Base-by-base conservation (phyloP, 2,329 filamentous ascomycete species). In the Rhexocercosporidium sp. region DNA sequence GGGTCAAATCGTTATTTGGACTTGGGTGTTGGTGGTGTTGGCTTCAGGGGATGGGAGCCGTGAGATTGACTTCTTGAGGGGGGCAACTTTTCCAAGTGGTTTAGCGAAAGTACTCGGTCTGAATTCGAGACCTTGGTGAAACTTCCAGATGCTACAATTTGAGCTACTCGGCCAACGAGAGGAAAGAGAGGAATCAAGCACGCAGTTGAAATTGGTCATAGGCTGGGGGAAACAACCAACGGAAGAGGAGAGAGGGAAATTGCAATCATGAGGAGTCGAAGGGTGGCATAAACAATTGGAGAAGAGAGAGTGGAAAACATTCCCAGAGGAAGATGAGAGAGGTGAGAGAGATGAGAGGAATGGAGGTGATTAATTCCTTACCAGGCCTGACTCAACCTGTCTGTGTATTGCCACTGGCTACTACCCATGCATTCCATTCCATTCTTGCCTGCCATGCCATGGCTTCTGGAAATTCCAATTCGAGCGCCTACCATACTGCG, bases 101-200 rank as follows among this genome's bases (percentile, higher is more conserved):
- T 49, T 16, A 49, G 46, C 46, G 46, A 49, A 27, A 12, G 22
- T 11, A 27, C 25, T 16, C 25, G 16, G 9, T 3, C 6, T 53
- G 27, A 53, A 53, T 22, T 29, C 49, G 49, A 53, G 49, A 53
- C 49, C 18, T 53, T 53, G 49, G 49, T 53, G 49, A 53, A 53
- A 53, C 49, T 53, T 53, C 27, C 9, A 6, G 8, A 18, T 53
- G 14, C 49, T n/a, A n/a, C n/a, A n/a, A n/a, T n/a, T n/a, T n/a
- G n/a, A n/a, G n/a, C n/a, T 53, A 53, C 49, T 53, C 49, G 49
- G 49, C 12, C 22, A 51, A 16, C 25, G 20, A 27, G 20, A n/a
- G 18, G 41, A 20, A 51, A 5, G 5, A 25, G 11, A 51, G 47
- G 9, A 16, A 29, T 5, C 39, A 31, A 1, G 18, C 8, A 53